Conservation (phyloP, 2,329 filamentous ascomycete genomes). For the Stagonosporopsis tanaceti region DNA sequence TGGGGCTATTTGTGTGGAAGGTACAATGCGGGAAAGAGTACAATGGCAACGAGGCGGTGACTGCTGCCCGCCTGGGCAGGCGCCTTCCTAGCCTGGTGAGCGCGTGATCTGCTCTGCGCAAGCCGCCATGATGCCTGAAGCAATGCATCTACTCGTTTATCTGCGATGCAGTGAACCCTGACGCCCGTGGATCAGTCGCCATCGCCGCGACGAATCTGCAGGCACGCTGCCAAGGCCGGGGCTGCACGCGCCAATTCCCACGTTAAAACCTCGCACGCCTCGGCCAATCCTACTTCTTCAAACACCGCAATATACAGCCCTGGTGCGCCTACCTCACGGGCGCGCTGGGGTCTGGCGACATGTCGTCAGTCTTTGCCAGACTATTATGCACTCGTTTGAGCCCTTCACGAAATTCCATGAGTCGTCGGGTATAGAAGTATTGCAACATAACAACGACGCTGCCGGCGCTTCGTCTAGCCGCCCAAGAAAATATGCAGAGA, state of each 20-base stretch:
- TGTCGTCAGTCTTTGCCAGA: conserved; percentile 47
- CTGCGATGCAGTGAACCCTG: conserved; percentile 25
- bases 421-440: conserved; percentile 45
- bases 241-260: conserved; percentile 15
- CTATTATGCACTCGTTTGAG: conserved; percentile 48
- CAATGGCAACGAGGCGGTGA: conserved; percentile 34
- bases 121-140: conserved; percentile 44
- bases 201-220: conserved; percentile 17
- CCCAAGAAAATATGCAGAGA: neutral
- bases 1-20: conserved; percentile 35
- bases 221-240: conserved; percentile 22
- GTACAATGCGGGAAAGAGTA: conserved; percentile 22
- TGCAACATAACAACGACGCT: conserved; percentile 32
- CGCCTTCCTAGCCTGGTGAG: conserved; percentile 17
- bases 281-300: conserved; percentile 24
- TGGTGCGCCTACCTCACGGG: conserved; percentile 40
- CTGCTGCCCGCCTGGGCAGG: conserved; percentile 12
- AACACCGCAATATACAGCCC: conserved; percentile 46
- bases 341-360: conserved; percentile 45
- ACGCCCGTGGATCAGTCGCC: conserved; percentile 19
- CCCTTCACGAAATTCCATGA: conserved; percentile 43
- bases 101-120: conserved; percentile 33
- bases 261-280: conserved; percentile 16
- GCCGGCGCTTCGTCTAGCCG: neutral
- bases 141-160: conserved; percentile 42